A percentile compares a stretch with the other conserved stretches of the same genome.
phyloP scores from a whole-genome alignment of 2,329 filamentous ascomycete genomes.

The Fusarium subglutinans region DNA sequence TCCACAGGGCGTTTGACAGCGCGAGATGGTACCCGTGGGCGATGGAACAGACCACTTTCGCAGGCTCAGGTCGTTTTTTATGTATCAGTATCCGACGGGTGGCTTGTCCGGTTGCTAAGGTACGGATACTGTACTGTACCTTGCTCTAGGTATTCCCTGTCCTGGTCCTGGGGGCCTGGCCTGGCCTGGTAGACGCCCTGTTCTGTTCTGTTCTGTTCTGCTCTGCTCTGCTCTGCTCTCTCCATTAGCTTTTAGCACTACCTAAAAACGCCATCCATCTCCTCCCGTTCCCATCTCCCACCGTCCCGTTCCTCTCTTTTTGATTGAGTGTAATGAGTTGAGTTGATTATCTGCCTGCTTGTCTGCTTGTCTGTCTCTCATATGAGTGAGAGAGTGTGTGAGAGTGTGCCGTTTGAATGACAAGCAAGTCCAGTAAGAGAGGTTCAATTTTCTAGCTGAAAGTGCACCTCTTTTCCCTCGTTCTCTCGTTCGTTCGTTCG shows the following conservation, averaged over 20 bases:
- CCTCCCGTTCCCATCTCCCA: conserved; percentile 3
- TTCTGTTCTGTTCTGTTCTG: neutral
- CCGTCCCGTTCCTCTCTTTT: neutral
- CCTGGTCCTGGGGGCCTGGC: neutral
- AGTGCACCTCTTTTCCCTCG: conserved; percentile 13
- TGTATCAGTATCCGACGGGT: conserved; percentile 25
- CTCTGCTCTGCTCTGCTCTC: neutral
- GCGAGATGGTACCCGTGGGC: conserved; percentile 8
- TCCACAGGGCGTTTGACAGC: conserved; percentile 33
- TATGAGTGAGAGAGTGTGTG: neutral
- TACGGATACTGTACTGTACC: neutral
- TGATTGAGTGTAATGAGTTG: neutral
- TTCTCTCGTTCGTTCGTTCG: conserved; percentile 13
- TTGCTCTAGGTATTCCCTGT: neutral
- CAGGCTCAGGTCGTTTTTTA: neutral
- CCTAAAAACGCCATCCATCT: conserved; percentile 28
- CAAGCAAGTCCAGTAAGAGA: neutral
- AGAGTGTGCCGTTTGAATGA: neutral
- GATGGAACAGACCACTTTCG: neutral
- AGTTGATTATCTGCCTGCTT: neutral
- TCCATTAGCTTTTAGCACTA: conserved; percentile 1
- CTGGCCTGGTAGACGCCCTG: neutral
- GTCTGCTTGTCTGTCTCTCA: neutral
- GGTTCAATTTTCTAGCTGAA: conserved; percentile 15
- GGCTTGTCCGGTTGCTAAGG: conserved; percentile 14